Base-by-base conservation (phyloP, 2,329 filamentous ascomycete species). In the Colletotrichum sp. region DNA sequence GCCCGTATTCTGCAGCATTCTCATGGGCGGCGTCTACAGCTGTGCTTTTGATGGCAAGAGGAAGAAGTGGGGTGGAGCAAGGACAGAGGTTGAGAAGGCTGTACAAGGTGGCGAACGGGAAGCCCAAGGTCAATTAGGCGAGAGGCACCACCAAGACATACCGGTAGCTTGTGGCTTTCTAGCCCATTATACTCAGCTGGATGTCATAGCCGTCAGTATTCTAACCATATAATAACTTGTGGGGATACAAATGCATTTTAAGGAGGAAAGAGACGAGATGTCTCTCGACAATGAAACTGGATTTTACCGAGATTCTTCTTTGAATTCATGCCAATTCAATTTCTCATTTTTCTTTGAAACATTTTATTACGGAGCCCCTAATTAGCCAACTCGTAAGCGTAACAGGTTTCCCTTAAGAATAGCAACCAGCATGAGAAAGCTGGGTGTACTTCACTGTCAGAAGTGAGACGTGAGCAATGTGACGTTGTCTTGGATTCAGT, bases 21-120 rank as follows among this genome's bases (percentile, higher is more conserved):
- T 87, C 78, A 84, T 84, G 70, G 79, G 81, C 4, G 85, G 84
- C 0, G 80, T 87, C 12, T 83, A 85, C 77, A 86, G 84, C 4
- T 81, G 86, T 4, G 80, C 83, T 16, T 88, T 88, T 73, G 52
- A 68, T 7, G 84, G 83, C 0, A 85, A 83, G 78, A 81, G 86
- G 65, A 83, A 80, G 74, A 80, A 77, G 2, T 88, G 86, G 86
- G 76, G 79, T 12, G 85, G 85, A 0, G 86, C 85, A 9, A 68
- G 55, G 24, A n/a, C 7, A 14, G 66, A 59, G 30, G 12, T 68
- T 59, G 52, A 68, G 52, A 68, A 68, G 66, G 18, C n/a, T 68
- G n/a, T 28, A 68, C 12, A 28, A 24, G 8, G 18, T 24, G 48
- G n/a, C 34, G 9, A 64, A 9, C 21, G 21, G 7, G n/a, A 64